Base-by-base conservation (phyloP, 306 rosid species). In the Glycine soja region DNA sequence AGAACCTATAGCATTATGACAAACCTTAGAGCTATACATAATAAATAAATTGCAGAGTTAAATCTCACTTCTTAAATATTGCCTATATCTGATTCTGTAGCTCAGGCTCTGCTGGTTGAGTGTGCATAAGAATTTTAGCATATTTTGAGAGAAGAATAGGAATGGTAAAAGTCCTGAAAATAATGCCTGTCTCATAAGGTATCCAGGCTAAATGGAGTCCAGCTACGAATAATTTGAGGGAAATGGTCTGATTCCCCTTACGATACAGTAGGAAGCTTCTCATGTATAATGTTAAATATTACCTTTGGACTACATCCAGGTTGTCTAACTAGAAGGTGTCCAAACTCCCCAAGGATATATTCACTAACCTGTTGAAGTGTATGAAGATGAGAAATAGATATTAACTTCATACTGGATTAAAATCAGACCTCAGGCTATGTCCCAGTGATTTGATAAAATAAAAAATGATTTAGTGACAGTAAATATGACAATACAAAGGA, bases 311-410 rank as follows among this genome's bases (percentile, higher is more conserved):
- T 85, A 75, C 94, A 91, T 54, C 97, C 95, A 81, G 98, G 97
- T 54, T 97, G 88, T 81, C 97, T 93, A 19, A 19, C 24, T 19
- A n/a, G 85, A 70, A 94, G 97, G 82, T 94, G 97, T 67, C 98
- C 98, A 81, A 94, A 92, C 89, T 94, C 98, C 81, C 98, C 98
- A 45, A 92, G 91, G 81, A 94, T 83, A 86, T 94, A 92, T 32
- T 97, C 97, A 79, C 97, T 94, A 79, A 94, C 97, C 98, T 94
- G 90, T 86, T 77, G 84, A 83, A 89, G 63, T 43, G 43, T 68
- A 76, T 77, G 64, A 75, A 70, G 45, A 75, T 53, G 54, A 40
- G 47, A 82, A 62, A 54, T 10, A 64, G 75, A 66, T 50, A 72
- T 79, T 62, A 74, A 77, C 61, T 24, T 2, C 52, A 51, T 15